Base-by-base conservation (phyloP, 208 protist species). In the Porcisia hertigi region DNA sequence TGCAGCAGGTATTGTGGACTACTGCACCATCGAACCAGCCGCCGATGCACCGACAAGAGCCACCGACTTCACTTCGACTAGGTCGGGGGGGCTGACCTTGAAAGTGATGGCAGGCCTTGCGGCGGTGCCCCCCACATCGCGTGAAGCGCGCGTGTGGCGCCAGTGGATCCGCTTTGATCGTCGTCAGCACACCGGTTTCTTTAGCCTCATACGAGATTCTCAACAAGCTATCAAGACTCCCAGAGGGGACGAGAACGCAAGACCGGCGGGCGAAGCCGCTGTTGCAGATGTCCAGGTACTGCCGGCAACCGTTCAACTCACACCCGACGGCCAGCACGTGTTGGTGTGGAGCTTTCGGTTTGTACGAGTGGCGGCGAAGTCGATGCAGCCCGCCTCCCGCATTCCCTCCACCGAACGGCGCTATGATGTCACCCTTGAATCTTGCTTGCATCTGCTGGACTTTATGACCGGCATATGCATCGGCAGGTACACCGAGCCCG, bases 101-200 rank as follows among this genome's bases (percentile, higher is more conserved):
- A 82, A 77, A 59, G 78, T 94, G 59, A 83, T 90, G 23, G 75
- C 82, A 12, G 90, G 88, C 23, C 60, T 86, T 39, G 81, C 87
- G 11, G 55, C 64, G 45, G 73, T 76, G 36, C 78, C 71, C 30
- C 67, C 81, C 41, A 59, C 73, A 18, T 74, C 83, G 30, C 69
- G 53, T 1, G 90, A 88, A 72, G 75, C 80, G 47, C 80, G 86
- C 52, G 49, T 85, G 55, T 83, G 84, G 70, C 79, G 82, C 16
- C 70, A 84, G 60, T 88, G 87, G 83, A 86, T 94, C 55, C 66
- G 73, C 57, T 92, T 94, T 75, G 84, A 89, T 18, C 79, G 86
- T 5, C 86, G 86, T 5, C 82, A 85, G 41, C 78, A 77, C 58
- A 94, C 88, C 3, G 86, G 86, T 47, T 92, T 94, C 81, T 92